phyloP scores from a whole-genome alignment of 148 eudicot species.

The Fagopyrum tataricum region DNA sequence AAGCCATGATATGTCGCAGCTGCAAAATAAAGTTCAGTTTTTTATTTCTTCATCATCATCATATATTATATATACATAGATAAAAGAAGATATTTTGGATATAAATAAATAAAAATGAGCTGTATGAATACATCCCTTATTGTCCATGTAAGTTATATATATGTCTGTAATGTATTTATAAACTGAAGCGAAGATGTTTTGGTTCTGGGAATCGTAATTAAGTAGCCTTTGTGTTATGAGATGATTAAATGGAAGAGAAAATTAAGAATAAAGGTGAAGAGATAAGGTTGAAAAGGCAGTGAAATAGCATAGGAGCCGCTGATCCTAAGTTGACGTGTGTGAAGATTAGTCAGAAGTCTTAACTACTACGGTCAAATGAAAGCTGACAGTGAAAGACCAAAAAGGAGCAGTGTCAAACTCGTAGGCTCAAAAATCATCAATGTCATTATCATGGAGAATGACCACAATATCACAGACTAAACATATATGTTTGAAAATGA shows the following conservation, averaged over 20 bases:
- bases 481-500: no score
- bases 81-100: neutral
- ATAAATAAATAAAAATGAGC: neutral
- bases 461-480: neutral
- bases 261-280: neutral
- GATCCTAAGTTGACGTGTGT: neutral
- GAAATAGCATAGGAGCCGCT: neutral
- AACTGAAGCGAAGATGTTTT: neutral
- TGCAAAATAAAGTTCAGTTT: neutral
- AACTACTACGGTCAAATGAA: neutral
- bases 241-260: neutral
- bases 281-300: neutral
- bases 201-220: neutral
- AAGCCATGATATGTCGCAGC: neutral
- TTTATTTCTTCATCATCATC: no score
- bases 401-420: no score
- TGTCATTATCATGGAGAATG: neutral
- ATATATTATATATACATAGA: neutral
- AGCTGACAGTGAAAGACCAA: neutral
- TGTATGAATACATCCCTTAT: neutral
- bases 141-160: no score
- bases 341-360: neutral
- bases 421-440: neutral
- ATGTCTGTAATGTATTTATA: no score
- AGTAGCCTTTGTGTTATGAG: neutral